Base-by-base conservation (phyloP, 805 yeast species). In the Kodamaea nitidulidarum region DNA sequence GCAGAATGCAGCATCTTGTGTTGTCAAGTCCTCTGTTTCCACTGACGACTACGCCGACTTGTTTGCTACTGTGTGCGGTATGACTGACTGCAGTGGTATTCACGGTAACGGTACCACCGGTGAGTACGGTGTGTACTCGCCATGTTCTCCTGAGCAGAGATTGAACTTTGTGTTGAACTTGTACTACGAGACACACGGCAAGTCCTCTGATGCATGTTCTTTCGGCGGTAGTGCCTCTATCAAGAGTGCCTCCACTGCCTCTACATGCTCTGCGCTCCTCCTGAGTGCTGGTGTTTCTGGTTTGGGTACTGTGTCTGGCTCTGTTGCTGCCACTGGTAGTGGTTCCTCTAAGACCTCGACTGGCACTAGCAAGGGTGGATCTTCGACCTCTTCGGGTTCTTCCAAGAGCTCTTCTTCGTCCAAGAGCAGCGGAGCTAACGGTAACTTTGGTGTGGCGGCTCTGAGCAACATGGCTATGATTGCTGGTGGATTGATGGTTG, bases 221-320 rank as follows among this genome's bases (percentile, higher is more conserved):
- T 67, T 66, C 51, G 37, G 43, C 31, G 73, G 73, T 34, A 59
- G 67, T 40, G 73, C 70, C 39, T 37, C 66, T 32, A 48, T 80
- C 51, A 76, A 75, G 27, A 49, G 76, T 32, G 71, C 80, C 27
- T 17, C 28, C 11, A 34, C 25, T 22, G 75, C 72, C 32, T 65
- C 76, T 30, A 56, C 73, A 12, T 82, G 88, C 67, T 51, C 78
- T 14, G 67, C 84, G 36, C 67, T 71, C 49, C 58, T 86, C 48
- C 60, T 64, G 15, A 74, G 80, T 49, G 88, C 90, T 50, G 95
- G 95, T 58, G 45, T 73, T 44, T 71, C 74, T 36, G 95, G 95
- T 60, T 57, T 78, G 41, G 87, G 88, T 41, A 45, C 77, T 20
- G 70, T 80, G 41, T 55, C 60, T 34, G 69, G 63, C 31, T 44